Conservation (phyloP, 768 basidiomycete genomes). For the Tephrocybe sp. region DNA sequence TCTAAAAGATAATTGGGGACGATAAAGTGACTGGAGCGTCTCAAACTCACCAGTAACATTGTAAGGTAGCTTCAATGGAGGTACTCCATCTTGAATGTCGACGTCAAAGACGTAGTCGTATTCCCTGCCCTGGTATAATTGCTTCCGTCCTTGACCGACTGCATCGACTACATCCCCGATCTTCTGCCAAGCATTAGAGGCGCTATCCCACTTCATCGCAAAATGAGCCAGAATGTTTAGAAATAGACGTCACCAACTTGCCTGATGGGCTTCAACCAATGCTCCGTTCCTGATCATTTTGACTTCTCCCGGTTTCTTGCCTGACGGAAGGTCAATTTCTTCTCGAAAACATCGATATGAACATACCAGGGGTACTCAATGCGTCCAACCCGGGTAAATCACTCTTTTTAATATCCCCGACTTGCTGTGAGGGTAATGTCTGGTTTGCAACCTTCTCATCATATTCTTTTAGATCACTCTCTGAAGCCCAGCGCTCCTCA, state of each 20-base stretch:
- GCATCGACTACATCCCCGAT: slow-evolving; percentile 97
- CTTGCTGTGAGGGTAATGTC: slow-evolving; percentile 79
- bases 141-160: slow-evolving; percentile 85
- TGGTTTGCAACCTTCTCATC: slow-evolving; percentile 78
- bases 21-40: background rate
- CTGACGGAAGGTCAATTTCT: slow-evolving; percentile 33
- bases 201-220: slow-evolving; percentile 72
- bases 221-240: background rate
- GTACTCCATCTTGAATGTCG: slow-evolving; percentile 90
- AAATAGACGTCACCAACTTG: background rate
- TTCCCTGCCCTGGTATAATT: slow-evolving; percentile 90
- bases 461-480: slow-evolving; percentile 62
- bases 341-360: background rate
- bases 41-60: slow-evolving; percentile 71
- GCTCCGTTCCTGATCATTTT: slow-evolving; percentile 86
- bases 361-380: slow-evolving; percentile 66
- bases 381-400: slow-evolving; percentile 90
- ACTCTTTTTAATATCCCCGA: slow-evolving; percentile 91
- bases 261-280: slow-evolving; percentile 89
- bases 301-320: slow-evolving; percentile 92
- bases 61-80: slow-evolving; percentile 92
- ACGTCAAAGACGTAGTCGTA: slow-evolving; percentile 99
- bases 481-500: slow-evolving; percentile 72
- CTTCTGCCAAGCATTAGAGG: slow-evolving; percentile 78
- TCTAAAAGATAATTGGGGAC: slow-evolving; percentile 45